A percentile compares a stretch with the other conserved stretches of the same genome.
Evolutionary conservation across 1,284 basidiomycete species (phyloP).

Genomic region (Irpex rosettiformis): DNA sequence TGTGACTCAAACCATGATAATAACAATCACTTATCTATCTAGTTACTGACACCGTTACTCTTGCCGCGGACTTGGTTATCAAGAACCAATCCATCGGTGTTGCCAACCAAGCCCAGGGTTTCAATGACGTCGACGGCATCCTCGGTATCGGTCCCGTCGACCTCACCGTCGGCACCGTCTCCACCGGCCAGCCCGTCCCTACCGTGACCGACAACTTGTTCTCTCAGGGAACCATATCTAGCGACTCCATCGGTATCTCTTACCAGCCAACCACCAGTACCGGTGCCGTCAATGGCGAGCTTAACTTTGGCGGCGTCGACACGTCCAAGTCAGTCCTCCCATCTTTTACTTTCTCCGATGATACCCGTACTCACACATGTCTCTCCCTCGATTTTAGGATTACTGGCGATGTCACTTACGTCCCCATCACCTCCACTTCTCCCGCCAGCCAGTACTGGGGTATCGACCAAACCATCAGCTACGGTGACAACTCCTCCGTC

Average conservation of each 20-base stretch:
- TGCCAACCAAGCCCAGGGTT: constrained; percentile 37
- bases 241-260: constrained; percentile 46
- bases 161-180: constrained; percentile 40
- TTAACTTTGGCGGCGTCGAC: constrained; percentile 51
- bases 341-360: too few species aligned
- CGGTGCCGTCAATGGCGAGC: constrained; percentile 35
- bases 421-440: constrained; percentile 46
- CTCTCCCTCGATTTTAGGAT: too few species aligned
- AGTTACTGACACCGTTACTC: constrained; percentile 46
- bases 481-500: constrained; percentile 36
- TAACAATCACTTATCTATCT: too few species aligned
- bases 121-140: constrained; percentile 48
- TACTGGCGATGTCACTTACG: constrained; percentile 43
- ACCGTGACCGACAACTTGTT: constrained; percentile 38
- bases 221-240: constrained; percentile 38
- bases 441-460: constrained; percentile 52
- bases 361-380: too few species aligned
- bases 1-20: too few species aligned
- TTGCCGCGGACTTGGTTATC: constrained; percentile 41
- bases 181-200: constrained; percentile 24
- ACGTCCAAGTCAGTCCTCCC: constrained; percentile 33
- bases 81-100: constrained; percentile 50
- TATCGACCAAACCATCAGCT: constrained; percentile 47
- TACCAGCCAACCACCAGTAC: constrained; percentile 41
- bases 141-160: constrained; percentile 53